A percentile compares a stretch with the other conserved stretches of the same genome.
Conservation (phyloP, 179 eudicot genomes). For the Corrigiola litoralis region DNA sequence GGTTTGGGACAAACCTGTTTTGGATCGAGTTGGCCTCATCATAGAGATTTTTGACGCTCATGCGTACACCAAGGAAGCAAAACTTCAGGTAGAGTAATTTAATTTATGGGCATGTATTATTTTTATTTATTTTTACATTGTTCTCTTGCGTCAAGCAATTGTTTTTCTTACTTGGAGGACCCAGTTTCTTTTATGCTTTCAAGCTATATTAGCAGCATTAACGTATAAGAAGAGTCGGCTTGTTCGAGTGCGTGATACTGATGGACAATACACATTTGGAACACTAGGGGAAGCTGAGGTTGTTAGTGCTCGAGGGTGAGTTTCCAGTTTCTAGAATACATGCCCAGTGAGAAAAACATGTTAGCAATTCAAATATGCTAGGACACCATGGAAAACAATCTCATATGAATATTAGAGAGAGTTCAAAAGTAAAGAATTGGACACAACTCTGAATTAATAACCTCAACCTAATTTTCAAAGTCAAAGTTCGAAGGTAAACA, state of each 20-base stretch:
- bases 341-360: too few relatives aligned
- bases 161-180: too few relatives aligned
- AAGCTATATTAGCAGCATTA: conserved; percentile 96
- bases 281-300: conserved; percentile 82
- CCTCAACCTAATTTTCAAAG: too few relatives aligned
- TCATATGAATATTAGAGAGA: too few relatives aligned
- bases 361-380: too few relatives aligned
- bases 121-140: neutral
- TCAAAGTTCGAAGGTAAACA: too few relatives aligned
- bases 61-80: conserved; percentile 95
- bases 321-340: conserved; percentile 10
- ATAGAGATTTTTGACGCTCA: conserved; percentile 95
- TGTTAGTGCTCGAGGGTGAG: conserved; percentile 98
- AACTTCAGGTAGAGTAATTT: conserved; percentile 71
- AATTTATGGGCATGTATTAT: too few relatives aligned
- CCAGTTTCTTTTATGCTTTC: conserved; percentile 15
- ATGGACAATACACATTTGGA: conserved; percentile 83
- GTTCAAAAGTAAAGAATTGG: too few relatives aligned
- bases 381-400: too few relatives aligned
- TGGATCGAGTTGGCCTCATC: conserved; percentile 89
- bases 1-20: conserved; percentile 81
- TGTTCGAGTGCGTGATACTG: conserved; percentile 73
- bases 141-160: too few relatives aligned
- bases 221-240: conserved; percentile 90
- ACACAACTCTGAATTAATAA: too few relatives aligned